phyloP scores from a whole-genome alignment of 2,329 filamentous ascomycete genomes.

The Hypoxylon sp. region DNA sequence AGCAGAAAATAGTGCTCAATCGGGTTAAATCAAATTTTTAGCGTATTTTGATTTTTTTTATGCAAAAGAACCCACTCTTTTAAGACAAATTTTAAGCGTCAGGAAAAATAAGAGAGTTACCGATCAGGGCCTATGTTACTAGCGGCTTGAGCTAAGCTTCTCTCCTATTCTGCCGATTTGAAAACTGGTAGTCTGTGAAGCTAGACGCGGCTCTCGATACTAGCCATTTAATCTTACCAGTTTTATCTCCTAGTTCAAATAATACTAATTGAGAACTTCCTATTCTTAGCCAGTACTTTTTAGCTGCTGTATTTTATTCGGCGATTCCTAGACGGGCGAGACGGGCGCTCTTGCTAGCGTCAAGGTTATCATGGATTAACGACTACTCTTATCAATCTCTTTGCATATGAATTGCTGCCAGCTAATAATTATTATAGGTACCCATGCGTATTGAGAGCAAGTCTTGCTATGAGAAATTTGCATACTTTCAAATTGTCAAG shows the following conservation, averaged over 20 bases:
- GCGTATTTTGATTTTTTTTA: no score
- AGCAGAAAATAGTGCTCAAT: no score
- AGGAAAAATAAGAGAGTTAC: no score
- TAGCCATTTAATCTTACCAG: background rate
- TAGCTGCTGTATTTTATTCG: background rate
- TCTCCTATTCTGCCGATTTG: background rate
- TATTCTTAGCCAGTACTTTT: background rate
- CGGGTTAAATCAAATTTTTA: no score
- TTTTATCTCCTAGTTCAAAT: background rate
- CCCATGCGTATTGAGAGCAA: background rate
- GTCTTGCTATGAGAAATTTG: background rate
- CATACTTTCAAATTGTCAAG: background rate
- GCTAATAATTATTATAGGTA: background rate
- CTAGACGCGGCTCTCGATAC: background rate
- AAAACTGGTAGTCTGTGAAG: background rate
- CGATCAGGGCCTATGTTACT: no score
- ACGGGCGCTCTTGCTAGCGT: background rate
- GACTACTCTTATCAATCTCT: no score
- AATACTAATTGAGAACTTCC: background rate
- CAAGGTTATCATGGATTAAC: no score
- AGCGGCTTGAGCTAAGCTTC: slow-evolving; percentile 20
- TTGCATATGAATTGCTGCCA: background rate
- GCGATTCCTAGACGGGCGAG: background rate
- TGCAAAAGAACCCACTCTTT: no score
- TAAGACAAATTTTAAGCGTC: no score